These are phyloP conservation scores for Coccomyxa subellipsoidea DNA, from an alignment of 163 green algal species.

Conservation along the genomic window DNA sequence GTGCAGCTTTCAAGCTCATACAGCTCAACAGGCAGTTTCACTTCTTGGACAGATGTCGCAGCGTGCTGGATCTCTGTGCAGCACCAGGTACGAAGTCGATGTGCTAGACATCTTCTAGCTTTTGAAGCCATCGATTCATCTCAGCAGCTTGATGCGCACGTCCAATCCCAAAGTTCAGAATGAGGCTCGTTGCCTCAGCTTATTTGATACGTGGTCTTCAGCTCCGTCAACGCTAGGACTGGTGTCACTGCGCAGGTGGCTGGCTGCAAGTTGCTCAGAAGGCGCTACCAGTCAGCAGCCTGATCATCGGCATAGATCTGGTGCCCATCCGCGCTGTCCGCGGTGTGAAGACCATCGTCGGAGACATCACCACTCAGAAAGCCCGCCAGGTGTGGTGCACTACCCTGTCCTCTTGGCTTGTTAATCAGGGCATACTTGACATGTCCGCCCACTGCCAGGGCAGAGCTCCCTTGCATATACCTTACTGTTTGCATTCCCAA, in stretches of 20 bases:
- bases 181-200: no score
- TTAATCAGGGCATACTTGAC: no score
- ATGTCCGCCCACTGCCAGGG: no score
- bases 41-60: conserved; percentile 77
- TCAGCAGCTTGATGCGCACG: no score
- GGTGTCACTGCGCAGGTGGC: conserved; percentile 47
- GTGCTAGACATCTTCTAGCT: no score
- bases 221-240: no score
- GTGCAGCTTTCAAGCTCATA: conserved; percentile 98
- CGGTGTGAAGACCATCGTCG: conserved; percentile 78
- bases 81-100: conserved; percentile 63
- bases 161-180: no score
- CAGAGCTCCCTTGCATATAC: no score
- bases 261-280: conserved; percentile 90
- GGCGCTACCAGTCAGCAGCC: conserved; percentile 83
- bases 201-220: no score
- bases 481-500: no score
- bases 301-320: conserved; percentile 95
- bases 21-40: conserved; percentile 97
- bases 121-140: no score
- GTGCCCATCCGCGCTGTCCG: conserved; percentile 89
- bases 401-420: no score
- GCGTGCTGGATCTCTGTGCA: conserved; percentile 93
- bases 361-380: conserved; percentile 93
- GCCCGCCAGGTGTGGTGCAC: conserved; percentile 26